A percentile compares a stretch with the other conserved stretches of the same genome.
phyloP scores from a whole-genome alignment of 1,139 yeast species.

The Zygosaccharomyces sapae region DNA sequence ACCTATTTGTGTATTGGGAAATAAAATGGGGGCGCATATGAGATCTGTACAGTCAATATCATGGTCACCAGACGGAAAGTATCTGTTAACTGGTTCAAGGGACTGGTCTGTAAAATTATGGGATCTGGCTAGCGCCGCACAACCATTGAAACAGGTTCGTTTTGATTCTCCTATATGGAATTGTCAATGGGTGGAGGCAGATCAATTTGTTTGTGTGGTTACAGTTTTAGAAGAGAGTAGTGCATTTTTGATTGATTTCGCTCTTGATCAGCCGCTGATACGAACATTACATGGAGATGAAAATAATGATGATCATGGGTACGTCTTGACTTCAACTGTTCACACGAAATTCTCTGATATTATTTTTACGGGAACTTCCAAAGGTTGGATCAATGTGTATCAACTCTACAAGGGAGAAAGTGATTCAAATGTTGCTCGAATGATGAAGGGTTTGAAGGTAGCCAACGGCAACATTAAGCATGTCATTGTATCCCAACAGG shows the following conservation, averaged over 20 bases:
- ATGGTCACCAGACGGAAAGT: slow-evolving; percentile 77
- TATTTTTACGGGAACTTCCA: slow-evolving; percentile 70
- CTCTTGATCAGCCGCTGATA: slow-evolving; percentile 44
- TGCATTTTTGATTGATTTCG: slow-evolving; percentile 48
- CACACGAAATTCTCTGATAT: slow-evolving; percentile 42
- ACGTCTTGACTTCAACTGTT: slow-evolving; percentile 33
- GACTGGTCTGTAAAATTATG: slow-evolving; percentile 83
- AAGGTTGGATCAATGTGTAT: slow-evolving; percentile 68
- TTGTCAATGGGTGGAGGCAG: slow-evolving; percentile 27
- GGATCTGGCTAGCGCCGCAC: slow-evolving; percentile 56
- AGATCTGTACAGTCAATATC: slow-evolving; percentile 70
- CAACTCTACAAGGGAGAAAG: slow-evolving; percentile 15
- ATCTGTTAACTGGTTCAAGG: slow-evolving; percentile 66
- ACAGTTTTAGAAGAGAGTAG: slow-evolving; percentile 43
- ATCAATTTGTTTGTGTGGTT: slow-evolving; percentile 21
- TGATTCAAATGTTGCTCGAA: slow-evolving; percentile 28
- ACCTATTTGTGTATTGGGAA: slow-evolving; percentile 39
- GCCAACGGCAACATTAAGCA: slow-evolving; percentile 71
- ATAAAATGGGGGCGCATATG: slow-evolving; percentile 57
- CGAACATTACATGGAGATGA: slow-evolving; percentile 31
- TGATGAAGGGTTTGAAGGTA: slow-evolving; percentile 51
- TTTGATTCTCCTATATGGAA: slow-evolving; percentile 48
- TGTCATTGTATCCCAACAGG: slow-evolving; percentile 60
- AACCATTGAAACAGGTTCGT: slow-evolving; percentile 71
- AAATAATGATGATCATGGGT: slow-evolving; percentile 24